Conservation (phyloP, 2,329 filamentous ascomycete genomes). For the Fusarium sp. region DNA sequence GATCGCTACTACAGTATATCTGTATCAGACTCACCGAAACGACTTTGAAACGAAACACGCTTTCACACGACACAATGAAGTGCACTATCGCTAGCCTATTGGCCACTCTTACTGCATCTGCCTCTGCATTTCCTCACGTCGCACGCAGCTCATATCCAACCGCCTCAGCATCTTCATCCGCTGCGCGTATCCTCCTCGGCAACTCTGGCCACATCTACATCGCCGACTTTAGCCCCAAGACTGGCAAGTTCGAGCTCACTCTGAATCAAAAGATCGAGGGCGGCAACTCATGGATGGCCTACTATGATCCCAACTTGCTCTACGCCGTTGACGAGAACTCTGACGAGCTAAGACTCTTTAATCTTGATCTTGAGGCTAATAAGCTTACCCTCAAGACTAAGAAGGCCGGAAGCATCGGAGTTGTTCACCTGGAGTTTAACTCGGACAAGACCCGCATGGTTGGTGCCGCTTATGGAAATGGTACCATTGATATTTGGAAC, state of each 20-base stretch:
- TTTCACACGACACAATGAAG: slow-evolving; percentile 35
- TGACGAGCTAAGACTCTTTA: slow-evolving; percentile 55
- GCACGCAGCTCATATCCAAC: slow-evolving; percentile 23
- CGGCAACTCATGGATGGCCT: slow-evolving; percentile 61
- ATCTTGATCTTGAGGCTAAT: slow-evolving; percentile 51
- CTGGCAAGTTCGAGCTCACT: slow-evolving; percentile 54
- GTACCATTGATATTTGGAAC: slow-evolving; percentile 62
- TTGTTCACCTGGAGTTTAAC: slow-evolving; percentile 63
- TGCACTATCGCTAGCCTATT: slow-evolving; percentile 37
- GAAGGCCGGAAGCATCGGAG: slow-evolving; percentile 55
- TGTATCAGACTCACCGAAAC: neutral
- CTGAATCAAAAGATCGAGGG: slow-evolving; percentile 52
- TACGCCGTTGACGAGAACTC: slow-evolving; percentile 64
- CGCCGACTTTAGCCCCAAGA: slow-evolving; percentile 55
- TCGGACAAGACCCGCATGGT: slow-evolving; percentile 59
- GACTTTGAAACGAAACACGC: slow-evolving; percentile 17
- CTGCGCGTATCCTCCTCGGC: slow-evolving; percentile 55
- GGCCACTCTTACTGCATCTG: slow-evolving; percentile 35
- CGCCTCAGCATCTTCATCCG: slow-evolving; percentile 14
- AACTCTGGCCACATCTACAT: slow-evolving; percentile 56
- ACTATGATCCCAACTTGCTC: slow-evolving; percentile 54
- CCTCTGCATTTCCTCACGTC: slow-evolving; percentile 34
- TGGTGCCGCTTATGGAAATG: slow-evolving; percentile 57
- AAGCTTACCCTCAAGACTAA: slow-evolving; percentile 48
- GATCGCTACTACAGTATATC: slow-evolving; percentile 13